A percentile compares a stretch with the other conserved stretches of the same genome.
Evolutionary conservation across 345 rosid genomes (phyloP).

Genomic region (Corymbia maculata): DNA sequence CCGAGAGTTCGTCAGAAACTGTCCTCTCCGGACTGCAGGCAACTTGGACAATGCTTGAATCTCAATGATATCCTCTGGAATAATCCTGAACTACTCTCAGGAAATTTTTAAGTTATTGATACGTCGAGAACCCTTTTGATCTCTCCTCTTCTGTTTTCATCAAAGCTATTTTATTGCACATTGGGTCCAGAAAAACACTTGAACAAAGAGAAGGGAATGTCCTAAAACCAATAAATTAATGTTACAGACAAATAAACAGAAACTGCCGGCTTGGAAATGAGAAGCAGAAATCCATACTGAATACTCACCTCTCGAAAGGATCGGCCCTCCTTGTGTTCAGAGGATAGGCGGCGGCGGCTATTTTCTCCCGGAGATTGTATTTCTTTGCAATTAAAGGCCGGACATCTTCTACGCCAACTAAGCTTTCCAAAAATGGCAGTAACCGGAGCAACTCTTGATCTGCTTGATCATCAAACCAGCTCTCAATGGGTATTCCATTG

Average conservation of each 20-base stretch:
- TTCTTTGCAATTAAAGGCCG: conserved; percentile 78
- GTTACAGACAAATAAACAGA: background rate
- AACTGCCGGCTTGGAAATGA: background rate
- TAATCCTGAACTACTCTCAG: background rate
- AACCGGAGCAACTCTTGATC: conserved; percentile 78
- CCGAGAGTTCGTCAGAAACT: background rate
- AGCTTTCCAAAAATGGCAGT: conserved; percentile 86
- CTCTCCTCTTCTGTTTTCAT: background rate
- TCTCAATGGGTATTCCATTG: conserved; percentile 95
- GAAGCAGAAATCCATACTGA: background rate
- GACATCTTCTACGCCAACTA: conserved; percentile 84
- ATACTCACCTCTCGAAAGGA: conserved; percentile 43
- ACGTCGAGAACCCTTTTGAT: background rate
- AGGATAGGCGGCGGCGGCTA: conserved; percentile 73
- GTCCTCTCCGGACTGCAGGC: background rate
- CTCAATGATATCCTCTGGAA: background rate
- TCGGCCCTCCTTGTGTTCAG: conserved; percentile 26
- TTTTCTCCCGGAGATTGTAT: conserved; percentile 65
- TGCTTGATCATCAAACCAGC: conserved; percentile 87
- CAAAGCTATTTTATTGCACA: background rate
- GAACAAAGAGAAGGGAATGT: background rate
- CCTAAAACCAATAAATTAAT: conserved; percentile 1
- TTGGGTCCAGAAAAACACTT: background rate
- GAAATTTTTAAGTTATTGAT: background rate
- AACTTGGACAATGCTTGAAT: background rate